Base-by-base conservation (phyloP, 257 asterid species). In the Nicotiana noctiflora region DNA sequence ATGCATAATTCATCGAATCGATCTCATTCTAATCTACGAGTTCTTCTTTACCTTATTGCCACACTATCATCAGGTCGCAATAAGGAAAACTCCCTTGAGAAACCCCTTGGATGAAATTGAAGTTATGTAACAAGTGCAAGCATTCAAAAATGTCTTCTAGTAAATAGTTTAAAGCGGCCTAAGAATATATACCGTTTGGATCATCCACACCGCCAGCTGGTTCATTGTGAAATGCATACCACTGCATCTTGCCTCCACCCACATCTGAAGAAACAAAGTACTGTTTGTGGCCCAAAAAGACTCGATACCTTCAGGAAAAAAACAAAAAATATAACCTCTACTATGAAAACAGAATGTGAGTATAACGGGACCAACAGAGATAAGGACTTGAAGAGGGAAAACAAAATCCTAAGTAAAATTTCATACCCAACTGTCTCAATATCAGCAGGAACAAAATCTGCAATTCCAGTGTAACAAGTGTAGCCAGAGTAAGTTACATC, bases 211-310 rank as follows among this genome's bases (percentile, higher is more conserved):
- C 99, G 32, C 98, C 99, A 6, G 98, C 83, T 11, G 90, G 82
- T 81, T 96, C 99, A 18, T 90, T 90, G 86, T 96, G 85, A 85
- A 96, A 96, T 76, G 97, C 99, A 82, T 96, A 96, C 99, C 99
- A 96, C 87, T 96, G 99, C 98, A 96, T 96, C 82, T 96, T 96
- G 65, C 99, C 99, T 32, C 93, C 93, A 23, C 99, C 99, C 51
- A 96, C 99, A 84, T 96, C 99, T 4, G 99, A 96, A 80, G 99
- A 94, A 85, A 96, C 99, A 76, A 96, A 96, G 88, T 92, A 94
- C 64, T 94, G 98, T 82, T 94, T 96, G 92, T 96, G 98, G 81
- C 99, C 99, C 83, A 94, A 86, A 82, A 94, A 96, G 11, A 96
- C 98, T 44, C 98, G 97, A 86, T 95, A 95, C 92, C 98, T 95